Base-by-base conservation (phyloP, 176 grass and related monocot species). In the Elaeis guineensis region DNA sequence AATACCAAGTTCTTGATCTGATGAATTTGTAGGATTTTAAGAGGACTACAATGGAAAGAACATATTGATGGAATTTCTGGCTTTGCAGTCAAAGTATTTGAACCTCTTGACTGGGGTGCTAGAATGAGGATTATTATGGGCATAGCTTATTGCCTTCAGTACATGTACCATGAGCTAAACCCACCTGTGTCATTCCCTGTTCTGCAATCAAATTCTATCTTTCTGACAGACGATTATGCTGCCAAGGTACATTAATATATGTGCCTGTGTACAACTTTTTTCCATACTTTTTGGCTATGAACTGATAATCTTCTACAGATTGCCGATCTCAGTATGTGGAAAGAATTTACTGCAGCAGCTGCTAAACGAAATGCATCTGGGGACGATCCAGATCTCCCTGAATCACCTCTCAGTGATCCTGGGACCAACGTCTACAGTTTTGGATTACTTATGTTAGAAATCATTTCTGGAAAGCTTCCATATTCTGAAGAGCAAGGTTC, bases 81-180 rank as follows among this genome's bases (percentile, higher is more conserved):
- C 51, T 74, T 39, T 62, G 62, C 83, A 97, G 92, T 87, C 50
- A 90, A 90, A 72, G 87, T 85, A 75, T 85, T 80, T 66, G 92
- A 90, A 58, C 72, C 76, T 74, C 81, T 97, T 14, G 80, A 85
- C 61, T 97, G 92, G 92, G 55, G 55, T 72, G 87, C 75, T 3
- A 87, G 92, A 85, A 85, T 97, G 87, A 90, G 87, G 73, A 75
- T 97, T 61, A 90, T 91, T 65, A 97, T 91, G 92, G 92, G 92
- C 14, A 48, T 80, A 22, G 66, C 83, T 0, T 97, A 97, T 56
- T 91, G 92, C 70, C 87, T 97, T 63, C 83, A 97, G 71, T 78
- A 97, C 55, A 82, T 87, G 75, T 87, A 93, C 69, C 85, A 93
- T 78, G 83, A 90, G 39, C 72, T 90, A 26, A 67, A 66, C 18